These are phyloP conservation scores for Pleochaeta shiraiana DNA, from an alignment of 2,329 filamentous ascomycete genomes.

Conservation along the genomic window DNA sequence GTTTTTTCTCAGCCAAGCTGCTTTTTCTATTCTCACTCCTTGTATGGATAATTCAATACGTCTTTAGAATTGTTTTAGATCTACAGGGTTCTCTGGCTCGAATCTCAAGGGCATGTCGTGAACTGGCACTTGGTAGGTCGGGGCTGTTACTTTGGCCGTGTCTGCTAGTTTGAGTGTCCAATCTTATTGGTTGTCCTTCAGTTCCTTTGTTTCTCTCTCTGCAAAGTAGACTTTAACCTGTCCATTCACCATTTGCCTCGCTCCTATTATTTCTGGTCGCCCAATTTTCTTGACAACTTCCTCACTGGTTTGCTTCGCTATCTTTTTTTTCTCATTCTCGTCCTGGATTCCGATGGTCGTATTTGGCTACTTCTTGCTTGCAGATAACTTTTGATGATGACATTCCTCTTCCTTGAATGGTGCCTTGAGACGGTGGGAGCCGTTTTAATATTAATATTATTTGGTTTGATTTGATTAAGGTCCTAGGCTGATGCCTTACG, in stretches of 20 bases:
- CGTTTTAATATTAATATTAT: no score
- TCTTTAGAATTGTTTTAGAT: not conserved
- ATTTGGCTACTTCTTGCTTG: not conserved
- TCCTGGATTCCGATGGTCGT: not conserved
- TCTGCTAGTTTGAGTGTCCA: not conserved
- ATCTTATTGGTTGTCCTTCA: not conserved
- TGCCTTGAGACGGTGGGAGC: no score
- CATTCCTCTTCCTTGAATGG: no score
- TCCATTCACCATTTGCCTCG: not conserved
- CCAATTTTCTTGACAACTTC: not conserved
- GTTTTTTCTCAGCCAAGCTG: not conserved
- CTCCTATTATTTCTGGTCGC: not conserved
- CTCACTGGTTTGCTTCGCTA: not conserved
- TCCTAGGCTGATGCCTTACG: no score
- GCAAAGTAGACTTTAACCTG: conserved; percentile 3
- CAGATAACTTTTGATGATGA: not conserved
- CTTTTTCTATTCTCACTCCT: not conserved
- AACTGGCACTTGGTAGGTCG: not conserved
- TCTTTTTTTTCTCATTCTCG: not conserved
- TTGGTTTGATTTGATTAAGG: no score
- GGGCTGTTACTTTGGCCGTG: not conserved
- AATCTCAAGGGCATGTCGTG: not conserved
- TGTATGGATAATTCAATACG: not conserved
- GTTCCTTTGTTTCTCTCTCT: not conserved
- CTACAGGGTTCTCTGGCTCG: not conserved